Base-by-base conservation (phyloP, 2,329 filamentous ascomycete genomes). In the Myriosclerotinia curreyana region DNA sequence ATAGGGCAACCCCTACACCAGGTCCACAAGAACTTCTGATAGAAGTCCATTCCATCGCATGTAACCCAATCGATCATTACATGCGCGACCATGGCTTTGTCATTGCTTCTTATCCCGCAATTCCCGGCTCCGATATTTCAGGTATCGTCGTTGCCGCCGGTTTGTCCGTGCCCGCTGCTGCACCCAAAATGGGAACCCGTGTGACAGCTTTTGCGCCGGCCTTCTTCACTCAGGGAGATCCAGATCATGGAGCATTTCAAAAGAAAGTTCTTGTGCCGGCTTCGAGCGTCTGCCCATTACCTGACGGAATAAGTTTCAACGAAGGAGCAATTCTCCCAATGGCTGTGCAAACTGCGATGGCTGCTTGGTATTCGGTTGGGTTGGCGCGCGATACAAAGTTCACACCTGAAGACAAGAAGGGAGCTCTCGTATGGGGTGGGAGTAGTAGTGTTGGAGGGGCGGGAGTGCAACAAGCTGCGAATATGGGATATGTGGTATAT, bases 401-500 rank as follows among this genome's bases (percentile, higher is more conserved):
- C 3, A 44, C 46, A 15, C 15, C 62, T 49, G 34, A 49, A 0
- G 62, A 66, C 4, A 67, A 64, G 44, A 65, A 65, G 17, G 63
- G 54, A 14, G 17, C 76, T 15, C 55, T 77, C 61, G 64, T 73
- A 42, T 71, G 69, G 58, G 70, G 68, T 20, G 71, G 64, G 5
- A 64, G 65, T 17, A 66, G 65, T 11, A 67, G 66, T 34, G 60
- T 70, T 51, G 69, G 69, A 15, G 56, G 48, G 8, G 74, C 71
- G 3, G 78, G 77, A 0, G 77, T 81, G 51, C 79, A 82, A 64
- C 69, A 80, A 5, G 78, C 77, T 0, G 73, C 70, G 0, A 74
- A 73, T 0, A 71, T 77, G 15, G 79, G 79, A 5, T 75, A 78
- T 60, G 74, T 75, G 31, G 77, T 81, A 12, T 68, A 77, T 52